phyloP scores from a whole-genome alignment of 2,329 filamentous ascomycete species.

The Endothia cerciana region DNA sequence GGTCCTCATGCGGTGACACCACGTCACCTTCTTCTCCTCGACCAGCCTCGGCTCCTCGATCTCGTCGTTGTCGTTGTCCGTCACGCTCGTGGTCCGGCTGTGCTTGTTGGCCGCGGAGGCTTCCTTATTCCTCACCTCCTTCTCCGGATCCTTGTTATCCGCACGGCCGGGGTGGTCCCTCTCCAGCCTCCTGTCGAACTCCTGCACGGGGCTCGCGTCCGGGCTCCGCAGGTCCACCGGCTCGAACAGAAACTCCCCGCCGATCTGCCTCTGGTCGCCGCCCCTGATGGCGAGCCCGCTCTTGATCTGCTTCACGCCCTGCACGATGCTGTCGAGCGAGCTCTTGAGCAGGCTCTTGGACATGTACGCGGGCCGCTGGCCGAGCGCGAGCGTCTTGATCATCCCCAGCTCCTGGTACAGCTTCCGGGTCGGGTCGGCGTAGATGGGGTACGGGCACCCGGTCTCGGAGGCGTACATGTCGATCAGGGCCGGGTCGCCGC shows the following conservation, averaged over 20 bases:
- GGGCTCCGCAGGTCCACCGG: slow-evolving; percentile 50
- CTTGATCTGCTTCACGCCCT: slow-evolving; percentile 62
- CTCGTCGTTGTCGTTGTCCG: slow-evolving; percentile 32
- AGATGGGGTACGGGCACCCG: slow-evolving; percentile 72
- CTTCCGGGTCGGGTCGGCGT: slow-evolving; percentile 70
- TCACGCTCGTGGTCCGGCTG: slow-evolving; percentile 29
- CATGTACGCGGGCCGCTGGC: slow-evolving; percentile 66
- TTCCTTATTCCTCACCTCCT: slow-evolving; percentile 14
- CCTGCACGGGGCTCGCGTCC: slow-evolving; percentile 43
- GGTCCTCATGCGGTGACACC: slow-evolving; percentile 82
- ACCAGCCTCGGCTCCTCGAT: slow-evolving; percentile 37
- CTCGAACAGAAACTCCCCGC: slow-evolving; percentile 81
- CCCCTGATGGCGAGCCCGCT: slow-evolving; percentile 63
- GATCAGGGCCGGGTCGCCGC: slow-evolving; percentile 71
- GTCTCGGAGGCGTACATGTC: slow-evolving; percentile 66
- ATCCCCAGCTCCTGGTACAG: slow-evolving; percentile 72
- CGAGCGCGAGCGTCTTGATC: slow-evolving; percentile 65
- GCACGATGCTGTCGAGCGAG: slow-evolving; percentile 56
- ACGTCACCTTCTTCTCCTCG: slow-evolving; percentile 67
- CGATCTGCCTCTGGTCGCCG: slow-evolving; percentile 70
- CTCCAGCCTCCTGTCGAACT: slow-evolving; percentile 39
- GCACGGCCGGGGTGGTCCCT: slow-evolving; percentile 17
- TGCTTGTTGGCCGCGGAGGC: slow-evolving; percentile 2
- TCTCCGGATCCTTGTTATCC: slow-evolving; percentile 17
- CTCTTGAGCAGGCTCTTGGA: slow-evolving; percentile 56